Evolutionary conservation across 2,329 filamentous ascomycete species (phyloP).

Genomic region (Xylaria sp.): DNA sequence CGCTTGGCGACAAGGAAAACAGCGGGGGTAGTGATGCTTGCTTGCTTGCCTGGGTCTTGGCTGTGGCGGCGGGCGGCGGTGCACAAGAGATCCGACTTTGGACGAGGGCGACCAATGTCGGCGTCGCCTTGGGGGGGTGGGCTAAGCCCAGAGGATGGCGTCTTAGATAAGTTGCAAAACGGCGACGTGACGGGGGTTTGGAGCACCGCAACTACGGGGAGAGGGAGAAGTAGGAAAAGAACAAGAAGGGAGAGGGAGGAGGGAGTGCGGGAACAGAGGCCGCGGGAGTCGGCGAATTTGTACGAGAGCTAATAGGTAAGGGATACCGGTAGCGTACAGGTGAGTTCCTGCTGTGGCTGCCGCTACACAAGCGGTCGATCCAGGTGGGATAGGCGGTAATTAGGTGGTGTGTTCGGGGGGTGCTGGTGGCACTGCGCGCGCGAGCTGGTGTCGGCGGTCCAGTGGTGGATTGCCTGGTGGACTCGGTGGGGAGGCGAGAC

Average conservation of each 20-base stretch:
- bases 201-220: constrained; percentile 22
- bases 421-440: neutral
- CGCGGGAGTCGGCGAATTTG: constrained; percentile 49
- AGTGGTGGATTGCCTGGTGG: constrained; percentile 26
- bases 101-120: constrained; percentile 47
- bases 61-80: constrained; percentile 34
- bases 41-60: constrained; percentile 23
- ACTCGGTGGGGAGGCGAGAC: constrained; percentile 32
- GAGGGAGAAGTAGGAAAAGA: constrained; percentile 13
- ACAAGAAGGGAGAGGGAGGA: constrained; percentile 18
- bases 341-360: constrained; percentile 30
- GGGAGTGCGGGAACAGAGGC: constrained; percentile 24
- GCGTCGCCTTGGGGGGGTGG: constrained; percentile 44
- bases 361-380: constrained; percentile 27
- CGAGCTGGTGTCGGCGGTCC: constrained; percentile 13
- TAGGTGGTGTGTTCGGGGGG: neutral
- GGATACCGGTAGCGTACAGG: constrained; percentile 14
- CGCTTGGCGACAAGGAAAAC: constrained; percentile 45
- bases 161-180: constrained; percentile 48
- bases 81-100: constrained; percentile 30
- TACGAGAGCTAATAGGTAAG: constrained; percentile 41
- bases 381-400: constrained; percentile 1
- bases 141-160: constrained; percentile 49
- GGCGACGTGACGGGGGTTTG: constrained; percentile 33
- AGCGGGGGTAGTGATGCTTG: constrained; percentile 31